Conservation (phyloP, 2,329 filamentous ascomycete genomes). For the Fusarium sp. region DNA sequence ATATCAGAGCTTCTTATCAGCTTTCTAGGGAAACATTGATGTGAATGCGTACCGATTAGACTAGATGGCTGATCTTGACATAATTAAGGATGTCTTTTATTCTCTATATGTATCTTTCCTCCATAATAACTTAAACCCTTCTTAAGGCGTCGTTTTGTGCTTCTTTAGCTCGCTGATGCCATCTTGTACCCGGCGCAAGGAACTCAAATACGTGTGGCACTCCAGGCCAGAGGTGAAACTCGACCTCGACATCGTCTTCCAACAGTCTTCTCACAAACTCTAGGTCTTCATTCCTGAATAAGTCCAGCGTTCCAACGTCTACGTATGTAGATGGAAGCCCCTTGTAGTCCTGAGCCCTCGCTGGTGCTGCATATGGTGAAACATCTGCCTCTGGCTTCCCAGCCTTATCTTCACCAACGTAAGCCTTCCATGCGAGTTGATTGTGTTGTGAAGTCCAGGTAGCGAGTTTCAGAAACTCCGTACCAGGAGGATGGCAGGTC, state of each 20-base stretch:
- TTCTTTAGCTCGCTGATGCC: constrained; percentile 17
- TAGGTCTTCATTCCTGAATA: constrained; percentile 32
- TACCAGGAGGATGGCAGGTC: not conserved
- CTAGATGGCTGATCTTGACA: not conserved
- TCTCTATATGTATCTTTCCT: not conserved
- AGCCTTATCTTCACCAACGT: constrained; percentile 33
- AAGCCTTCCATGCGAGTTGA: constrained; percentile 23
- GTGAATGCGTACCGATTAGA: not conserved
- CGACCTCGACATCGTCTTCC: constrained; percentile 32
- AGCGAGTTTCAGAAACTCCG: constrained; percentile 13
- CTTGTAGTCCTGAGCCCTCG: constrained; percentile 16
- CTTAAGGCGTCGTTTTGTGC: constrained; percentile 18
- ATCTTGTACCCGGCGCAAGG: constrained; percentile 21
- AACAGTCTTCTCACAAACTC: constrained; percentile 32
- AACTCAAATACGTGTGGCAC: constrained; percentile 36
- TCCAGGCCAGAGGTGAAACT: constrained; percentile 37
- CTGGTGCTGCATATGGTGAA: constrained; percentile 31
- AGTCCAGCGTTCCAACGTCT: constrained; percentile 30
- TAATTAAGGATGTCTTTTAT: too few species aligned
- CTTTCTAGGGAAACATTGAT: constrained; percentile 14
- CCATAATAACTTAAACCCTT: not conserved
- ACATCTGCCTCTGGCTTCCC: constrained; percentile 15
- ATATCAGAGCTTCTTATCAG: constrained; percentile 21
- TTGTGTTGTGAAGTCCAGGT: constrained; percentile 20
- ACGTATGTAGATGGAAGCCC: constrained; percentile 29